These are phyloP conservation scores for Microdochium paspali DNA, from an alignment of 2,329 filamentous ascomycete species.

Conservation along the genomic window DNA sequence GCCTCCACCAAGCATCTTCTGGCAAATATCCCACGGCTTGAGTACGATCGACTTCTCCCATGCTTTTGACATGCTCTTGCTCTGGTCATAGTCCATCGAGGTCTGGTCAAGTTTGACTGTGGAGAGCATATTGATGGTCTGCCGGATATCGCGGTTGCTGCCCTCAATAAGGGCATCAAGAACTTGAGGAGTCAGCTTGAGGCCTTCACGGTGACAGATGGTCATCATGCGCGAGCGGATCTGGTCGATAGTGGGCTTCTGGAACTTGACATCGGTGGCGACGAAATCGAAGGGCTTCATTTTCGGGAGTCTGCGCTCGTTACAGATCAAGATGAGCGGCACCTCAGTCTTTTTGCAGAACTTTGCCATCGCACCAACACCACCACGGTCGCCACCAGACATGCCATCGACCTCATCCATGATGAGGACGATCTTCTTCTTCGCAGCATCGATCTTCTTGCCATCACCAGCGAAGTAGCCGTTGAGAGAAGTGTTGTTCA, in stretches of 20 bases:
- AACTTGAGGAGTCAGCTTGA: conserved; percentile 75
- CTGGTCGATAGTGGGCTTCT: conserved; percentile 81
- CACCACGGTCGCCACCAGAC: conserved; percentile 93
- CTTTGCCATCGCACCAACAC: conserved; percentile 87
- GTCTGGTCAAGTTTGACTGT: conserved; percentile 83
- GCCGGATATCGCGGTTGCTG: conserved; percentile 88
- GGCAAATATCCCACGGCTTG: conserved; percentile 96
- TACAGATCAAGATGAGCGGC: conserved; percentile 95
- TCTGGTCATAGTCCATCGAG: conserved; percentile 72
- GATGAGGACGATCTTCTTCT: conserved; percentile 91
- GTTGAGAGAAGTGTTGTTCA: conserved; percentile 86
- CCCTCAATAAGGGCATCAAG: conserved; percentile 93
- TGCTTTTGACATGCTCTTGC: conserved; percentile 90
- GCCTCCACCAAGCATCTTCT: conserved; percentile 81
- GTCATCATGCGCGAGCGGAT: conserved; percentile 90
- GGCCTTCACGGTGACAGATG: conserved; percentile 82
- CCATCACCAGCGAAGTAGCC: conserved; percentile 84
- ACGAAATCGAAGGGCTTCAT: conserved; percentile 96
- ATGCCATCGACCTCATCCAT: conserved; percentile 99
- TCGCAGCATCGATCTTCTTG: conserved; percentile 67
- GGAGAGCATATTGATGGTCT: conserved; percentile 97
- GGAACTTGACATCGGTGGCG: conserved; percentile 78
- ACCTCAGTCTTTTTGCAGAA: conserved; percentile 93
- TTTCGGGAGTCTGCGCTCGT: conserved; percentile 84
- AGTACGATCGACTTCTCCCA: conserved; percentile 98